These are phyloP conservation scores for Alloascoidea africana DNA, from an alignment of 805 yeast species.

Conservation along the genomic window DNA sequence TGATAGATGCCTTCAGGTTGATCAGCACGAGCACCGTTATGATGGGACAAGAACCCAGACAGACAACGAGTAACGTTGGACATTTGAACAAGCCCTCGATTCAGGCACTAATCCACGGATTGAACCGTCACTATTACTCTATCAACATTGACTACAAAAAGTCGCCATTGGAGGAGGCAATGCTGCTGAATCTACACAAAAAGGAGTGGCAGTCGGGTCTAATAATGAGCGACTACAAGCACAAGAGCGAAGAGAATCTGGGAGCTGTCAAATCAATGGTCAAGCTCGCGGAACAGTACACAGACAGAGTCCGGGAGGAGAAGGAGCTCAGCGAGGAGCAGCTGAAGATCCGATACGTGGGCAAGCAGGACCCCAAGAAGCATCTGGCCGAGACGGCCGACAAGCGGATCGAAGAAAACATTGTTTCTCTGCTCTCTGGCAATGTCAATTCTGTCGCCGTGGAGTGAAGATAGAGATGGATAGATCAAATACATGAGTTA, in stretches of 20 bases:
- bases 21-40: conserved; percentile 77
- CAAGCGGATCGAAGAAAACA: conserved; percentile 73
- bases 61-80: conserved; percentile 91
- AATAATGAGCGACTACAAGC: conserved; percentile 59
- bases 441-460: conserved; percentile 85
- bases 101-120: conserved; percentile 92
- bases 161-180: conserved; percentile 81
- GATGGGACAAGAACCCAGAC: conserved; percentile 97
- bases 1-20: conserved; percentile 93
- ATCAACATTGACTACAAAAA: conserved; percentile 89
- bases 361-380: conserved; percentile 97
- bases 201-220: conserved; percentile 93
- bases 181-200: conserved; percentile 89
- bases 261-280: conserved; percentile 69
- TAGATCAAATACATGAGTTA: too few species aligned
- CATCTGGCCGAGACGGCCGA: conserved; percentile 87
- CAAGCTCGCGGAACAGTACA: conserved; percentile 78
- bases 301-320: conserved; percentile 84
- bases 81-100: conserved; percentile 91
- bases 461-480: conserved; percentile 29
- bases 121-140: conserved; percentile 93
- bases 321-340: conserved; percentile 78
- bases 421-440: conserved; percentile 75
- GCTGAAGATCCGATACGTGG: conserved; percentile 89
- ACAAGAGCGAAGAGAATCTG: conserved; percentile 61